These are phyloP conservation scores for Alternaria conjuncta DNA, from an alignment of 2,329 filamentous ascomycete genomes.

Conservation along the genomic window DNA sequence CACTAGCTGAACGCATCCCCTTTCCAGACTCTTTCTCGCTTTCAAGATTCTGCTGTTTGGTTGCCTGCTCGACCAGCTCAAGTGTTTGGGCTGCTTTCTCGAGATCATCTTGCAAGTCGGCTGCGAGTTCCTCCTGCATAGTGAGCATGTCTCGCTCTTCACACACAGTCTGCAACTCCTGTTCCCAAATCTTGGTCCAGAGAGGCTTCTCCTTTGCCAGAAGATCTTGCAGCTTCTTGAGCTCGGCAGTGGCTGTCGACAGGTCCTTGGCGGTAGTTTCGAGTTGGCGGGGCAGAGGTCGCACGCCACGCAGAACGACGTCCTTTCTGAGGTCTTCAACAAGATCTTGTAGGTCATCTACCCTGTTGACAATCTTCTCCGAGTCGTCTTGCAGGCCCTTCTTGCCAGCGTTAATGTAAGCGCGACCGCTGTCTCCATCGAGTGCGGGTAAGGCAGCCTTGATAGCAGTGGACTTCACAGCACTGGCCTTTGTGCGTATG, in stretches of 20 bases:
- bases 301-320: conserved; percentile 89
- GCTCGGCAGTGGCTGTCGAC: conserved; percentile 76
- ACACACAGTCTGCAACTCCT: conserved; percentile 93
- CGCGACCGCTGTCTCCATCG: conserved; percentile 79
- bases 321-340: conserved; percentile 98
- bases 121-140: conserved; percentile 92
- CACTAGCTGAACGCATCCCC: conserved; percentile 59
- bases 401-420: conserved; percentile 85
- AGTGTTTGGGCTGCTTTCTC: conserved; percentile 95
- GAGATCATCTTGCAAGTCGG: conserved; percentile 91
- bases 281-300: conserved; percentile 87
- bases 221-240: conserved; percentile 94
- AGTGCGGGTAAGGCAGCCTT: conserved; percentile 74
- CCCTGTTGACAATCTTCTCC: conserved; percentile 86
- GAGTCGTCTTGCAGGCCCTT: conserved; percentile 87
- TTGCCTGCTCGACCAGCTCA: conserved; percentile 93
- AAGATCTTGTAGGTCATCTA: conserved; percentile 96
- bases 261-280: conserved; percentile 91
- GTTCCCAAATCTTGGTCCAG: conserved; percentile 99
- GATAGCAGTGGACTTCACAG: conserved; percentile 77
- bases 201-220: conserved; percentile 90
- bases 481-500: conserved; percentile 80
- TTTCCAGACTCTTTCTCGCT: conserved; percentile 62
- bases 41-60: conserved; percentile 91
- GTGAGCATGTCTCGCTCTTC: conserved; percentile 94